phyloP scores from a whole-genome alignment of 805 yeast species.

The Saccharomycopsis schoenii region DNA sequence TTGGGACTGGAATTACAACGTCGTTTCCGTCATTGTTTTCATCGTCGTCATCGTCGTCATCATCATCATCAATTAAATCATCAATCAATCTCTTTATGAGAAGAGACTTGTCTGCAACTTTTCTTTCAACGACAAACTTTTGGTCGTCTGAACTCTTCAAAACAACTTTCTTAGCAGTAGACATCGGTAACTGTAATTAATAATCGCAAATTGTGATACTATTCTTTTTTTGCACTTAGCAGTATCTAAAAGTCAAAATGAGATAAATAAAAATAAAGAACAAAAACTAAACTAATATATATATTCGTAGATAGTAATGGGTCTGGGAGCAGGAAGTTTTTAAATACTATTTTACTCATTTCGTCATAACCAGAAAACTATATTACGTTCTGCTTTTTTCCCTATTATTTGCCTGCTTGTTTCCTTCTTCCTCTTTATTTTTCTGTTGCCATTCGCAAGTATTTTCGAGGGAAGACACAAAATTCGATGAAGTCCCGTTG shows the following conservation, averaged over 20 bases:
- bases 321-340: no score
- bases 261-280: no score
- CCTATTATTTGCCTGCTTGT: no score
- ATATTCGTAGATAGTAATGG: no score
- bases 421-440: no score
- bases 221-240: no score
- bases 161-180: conserved; percentile 27
- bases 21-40: conserved; percentile 56
- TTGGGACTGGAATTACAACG: conserved; percentile 80
- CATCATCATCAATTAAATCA: conserved; percentile 39
- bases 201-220: not conserved
- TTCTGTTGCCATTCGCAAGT: no score
- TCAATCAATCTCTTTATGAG: conserved; percentile 79
- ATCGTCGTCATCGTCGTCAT: conserved; percentile 51
- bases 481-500: no score
- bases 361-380: no score
- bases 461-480: no score
- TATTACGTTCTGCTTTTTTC: no score
- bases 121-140: conserved; percentile 62
- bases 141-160: conserved; percentile 77
- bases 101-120: conserved; percentile 79
- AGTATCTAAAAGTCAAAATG: not conserved
- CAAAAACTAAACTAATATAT: not conserved
- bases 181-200: not conserved
- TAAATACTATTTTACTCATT: no score